These are phyloP conservation scores for Neurospora sp. DNA, from an alignment of 495 filamentous ascomycete species.

Conservation along the genomic window DNA sequence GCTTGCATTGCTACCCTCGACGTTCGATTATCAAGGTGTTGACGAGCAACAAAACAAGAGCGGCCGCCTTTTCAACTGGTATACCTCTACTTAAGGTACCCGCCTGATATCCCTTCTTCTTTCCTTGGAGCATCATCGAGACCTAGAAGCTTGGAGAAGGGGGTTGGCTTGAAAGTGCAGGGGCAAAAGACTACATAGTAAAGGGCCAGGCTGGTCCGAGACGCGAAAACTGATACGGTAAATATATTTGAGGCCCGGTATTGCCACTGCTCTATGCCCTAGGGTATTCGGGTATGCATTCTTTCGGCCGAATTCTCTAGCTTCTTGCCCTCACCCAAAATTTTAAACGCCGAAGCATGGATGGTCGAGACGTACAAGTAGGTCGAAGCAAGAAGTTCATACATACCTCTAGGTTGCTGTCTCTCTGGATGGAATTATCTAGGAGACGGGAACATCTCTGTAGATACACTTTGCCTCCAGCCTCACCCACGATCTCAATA, in stretches of 20 bases:
- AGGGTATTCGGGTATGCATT: not conserved
- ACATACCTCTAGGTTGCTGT: not conserved
- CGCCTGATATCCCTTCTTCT: not conserved
- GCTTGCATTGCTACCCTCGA: not conserved
- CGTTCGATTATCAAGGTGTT: not conserved
- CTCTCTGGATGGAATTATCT: not conserved
- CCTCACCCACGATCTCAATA: not conserved
- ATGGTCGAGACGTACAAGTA: not conserved
- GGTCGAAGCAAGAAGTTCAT: not conserved
- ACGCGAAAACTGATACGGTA: not conserved
- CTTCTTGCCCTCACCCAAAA: not conserved
- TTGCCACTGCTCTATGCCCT: not conserved
- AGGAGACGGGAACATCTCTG: not conserved
- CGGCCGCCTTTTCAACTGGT: not conserved
- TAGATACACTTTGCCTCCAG: not conserved
- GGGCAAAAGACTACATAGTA: not conserved
- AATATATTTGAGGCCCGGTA: not conserved
- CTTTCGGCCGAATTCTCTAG: not conserved
- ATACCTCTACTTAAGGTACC: too few species aligned
- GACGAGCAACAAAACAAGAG: not conserved
- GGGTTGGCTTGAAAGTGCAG: not conserved
- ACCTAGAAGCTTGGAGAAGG: not conserved
- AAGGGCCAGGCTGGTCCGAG: not conserved
- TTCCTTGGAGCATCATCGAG: not conserved
- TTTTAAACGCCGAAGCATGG: not conserved